Base-by-base conservation (phyloP, 371 early-diverging fungal genomes). In the Smittium mucronatum region DNA sequence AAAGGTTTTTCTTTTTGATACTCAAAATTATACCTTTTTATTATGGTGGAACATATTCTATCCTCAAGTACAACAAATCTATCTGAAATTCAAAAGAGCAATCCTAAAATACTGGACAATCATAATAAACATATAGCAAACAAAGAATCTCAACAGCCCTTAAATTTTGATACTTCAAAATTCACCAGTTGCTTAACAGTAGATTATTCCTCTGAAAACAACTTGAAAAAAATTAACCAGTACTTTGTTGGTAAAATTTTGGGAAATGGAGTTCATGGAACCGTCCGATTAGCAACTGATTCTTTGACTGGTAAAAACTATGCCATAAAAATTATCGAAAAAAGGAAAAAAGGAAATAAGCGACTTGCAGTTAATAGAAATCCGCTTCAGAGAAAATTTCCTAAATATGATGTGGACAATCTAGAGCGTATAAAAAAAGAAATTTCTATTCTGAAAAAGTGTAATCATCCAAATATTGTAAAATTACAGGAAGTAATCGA, bases 211-310 rank as follows among this genome's bases (percentile, higher is more conserved):
- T 47, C 47, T 21, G 64, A 34, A 8, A 21, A 93, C 0, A 95
- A 94, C 34, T 87, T 88, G 76, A 97, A 97, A 73, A 85, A 88
- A 80, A 89, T 97, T 73, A 97, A 97, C 81, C 83, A 93, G 67
- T 97, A 94, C 80, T 87, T 93, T 85, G 84, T 97, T 21, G 75
- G 94, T 16, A 82, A 79, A 70, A 94, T 94, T 76, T 82, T 97
- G n/a, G 98, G 98, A 25, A 83, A 94, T 66, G 98, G 98, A 28
- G 90, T 89, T 15, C 95, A 96, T 72, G 98, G 97, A 30, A 95
- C 94, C 81, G 98, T 97, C 47, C 93, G 95, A 78, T 81, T 95
- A 33, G 89, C 89, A 36, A 81, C 85, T 31, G 92, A 94, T 74
- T 82, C 82, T 28, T 81, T 85, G n/a, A 89, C 89, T 0, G 86